Conservation (phyloP, 495 filamentous ascomycete genomes). For the Cetradonia linearis region DNA sequence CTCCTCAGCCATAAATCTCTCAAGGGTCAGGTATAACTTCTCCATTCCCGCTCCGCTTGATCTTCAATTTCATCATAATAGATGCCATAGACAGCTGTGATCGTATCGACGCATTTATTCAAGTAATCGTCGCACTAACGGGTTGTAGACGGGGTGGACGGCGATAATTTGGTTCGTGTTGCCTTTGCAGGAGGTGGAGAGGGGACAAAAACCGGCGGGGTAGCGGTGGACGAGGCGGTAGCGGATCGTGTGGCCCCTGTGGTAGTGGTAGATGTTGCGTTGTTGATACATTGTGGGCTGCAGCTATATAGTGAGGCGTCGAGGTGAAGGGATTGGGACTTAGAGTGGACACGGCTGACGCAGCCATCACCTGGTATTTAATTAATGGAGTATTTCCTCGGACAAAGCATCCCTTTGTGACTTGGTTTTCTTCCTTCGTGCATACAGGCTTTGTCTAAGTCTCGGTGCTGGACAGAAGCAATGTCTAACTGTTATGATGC, state of each 20-base stretch:
- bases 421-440: too few relatives aligned
- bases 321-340: not conserved
- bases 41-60: not conserved
- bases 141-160: not conserved
- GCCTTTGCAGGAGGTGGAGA: not conserved
- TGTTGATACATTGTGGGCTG: not conserved
- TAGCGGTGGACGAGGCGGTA: not conserved
- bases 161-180: constrained; percentile 5
- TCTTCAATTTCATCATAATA: not conserved
- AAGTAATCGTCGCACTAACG: not conserved
- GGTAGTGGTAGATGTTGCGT: not conserved
- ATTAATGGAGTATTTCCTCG: not conserved
- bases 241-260: not conserved
- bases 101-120: not conserved
- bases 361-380: not conserved
- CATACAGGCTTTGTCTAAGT: too few relatives aligned
- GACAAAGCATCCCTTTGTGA: too few relatives aligned
- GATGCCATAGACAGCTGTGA: not conserved
- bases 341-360: not conserved
- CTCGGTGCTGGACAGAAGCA: too few relatives aligned
- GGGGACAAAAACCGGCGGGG: not conserved
- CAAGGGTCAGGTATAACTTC: not conserved
- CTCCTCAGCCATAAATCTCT: not conserved
- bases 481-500: too few relatives aligned
- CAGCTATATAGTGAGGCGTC: not conserved